Evolutionary conservation across 2,329 filamentous ascomycete genomes (phyloP), one percentile per base, ranked within the genome.

Genomic region (Colletotrichum sp.): DNA sequence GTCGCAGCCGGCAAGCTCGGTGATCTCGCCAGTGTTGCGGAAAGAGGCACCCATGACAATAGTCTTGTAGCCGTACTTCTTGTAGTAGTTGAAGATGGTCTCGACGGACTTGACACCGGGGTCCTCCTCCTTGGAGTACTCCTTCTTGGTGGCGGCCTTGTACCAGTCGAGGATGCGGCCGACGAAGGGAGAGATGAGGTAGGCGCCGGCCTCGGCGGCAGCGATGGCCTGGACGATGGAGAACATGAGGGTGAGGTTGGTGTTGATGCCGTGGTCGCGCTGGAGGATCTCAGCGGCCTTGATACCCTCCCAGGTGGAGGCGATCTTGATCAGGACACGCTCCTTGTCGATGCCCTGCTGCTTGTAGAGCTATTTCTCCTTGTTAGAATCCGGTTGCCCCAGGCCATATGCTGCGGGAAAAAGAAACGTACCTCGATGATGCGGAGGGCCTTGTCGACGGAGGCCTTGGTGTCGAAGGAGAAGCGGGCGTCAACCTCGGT

Each of bases 1-100:
- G 88, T 99, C 97, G 86, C 96, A 98, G 84, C 97, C 97, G 85
- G 96, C 96, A 78, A 99, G 93, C 91, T 99, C 97, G 64, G 95
- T 98, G 88, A 99, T 98, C 91, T 99, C 97, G 83, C 97, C 97
- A 78, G 89, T 89, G 91, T 94, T 98, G 86, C 97, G 93, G 95
- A 99, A 99, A 55, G 96, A 98, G 81, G 97, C 97, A 84, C 97
- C 97, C 97, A 99, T 99, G 88, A 99, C 97, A 82, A 98, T 98
- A 87, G 97, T 99, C 83, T 98, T 98, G 94, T 99, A 98, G 87
- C 94, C 95, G 87, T 90, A 95, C 92, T 98, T 98, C 95, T 99
- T 99, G 94, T 99, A 99, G 95, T 99, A 99, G 93, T 99, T 97
- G 93, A 94, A 99, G 90, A 99, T 99, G 87, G 83, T 85, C 91